Base-by-base conservation (phyloP, 106 monocot species). In the Apostasia ramifera region DNA sequence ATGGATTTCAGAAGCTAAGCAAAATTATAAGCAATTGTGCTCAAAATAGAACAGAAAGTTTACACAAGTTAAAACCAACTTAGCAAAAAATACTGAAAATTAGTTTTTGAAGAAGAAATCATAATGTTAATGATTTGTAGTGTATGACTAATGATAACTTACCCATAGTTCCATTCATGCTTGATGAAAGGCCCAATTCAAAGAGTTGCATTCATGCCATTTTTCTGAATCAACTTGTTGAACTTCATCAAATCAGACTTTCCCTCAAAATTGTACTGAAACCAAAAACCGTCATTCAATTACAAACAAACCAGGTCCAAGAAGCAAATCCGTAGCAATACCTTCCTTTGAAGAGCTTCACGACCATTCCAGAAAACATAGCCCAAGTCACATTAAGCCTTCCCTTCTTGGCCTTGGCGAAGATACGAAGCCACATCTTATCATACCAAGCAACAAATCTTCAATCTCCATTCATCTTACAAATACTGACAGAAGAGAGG, bases 81-180 rank as follows among this genome's bases (percentile, higher is more conserved):
- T 26, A 26, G 26, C 26, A 26, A 26, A 26, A 26, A 26, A 26
- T 26, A 26, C 26, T 26, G 26, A 26, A 26, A 26, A 26, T 26
- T 26, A 26, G 26, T 26, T 26, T 26, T 26, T 26, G 26, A 26
- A 26, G 26, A 26, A 26, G 26, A 26, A 26, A 26, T 26, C 26
- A 26, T 26, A 26, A 26, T 26, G 26, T 26, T 26, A 26, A 26
- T 26, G 26, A 26, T 26, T 8, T 5, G 4, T 50, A 50, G 50
- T 5, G 50, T 50, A 5, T 4, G 0, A 4, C 8, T 50, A 5
- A 5, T 50, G 8, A 50, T 5, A 5, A 50, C 50, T 6, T 47
- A 88, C 85, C 87, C 92, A 78, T 76, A 78, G 63, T 88, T 92
- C 92, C 92, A 92, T 78, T 88, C 88, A 0, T 81, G 85, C 61